Evolutionary conservation across 176 grass and related monocot genomes (phyloP).

Genomic region (Tillandsia leiboldiana): DNA sequence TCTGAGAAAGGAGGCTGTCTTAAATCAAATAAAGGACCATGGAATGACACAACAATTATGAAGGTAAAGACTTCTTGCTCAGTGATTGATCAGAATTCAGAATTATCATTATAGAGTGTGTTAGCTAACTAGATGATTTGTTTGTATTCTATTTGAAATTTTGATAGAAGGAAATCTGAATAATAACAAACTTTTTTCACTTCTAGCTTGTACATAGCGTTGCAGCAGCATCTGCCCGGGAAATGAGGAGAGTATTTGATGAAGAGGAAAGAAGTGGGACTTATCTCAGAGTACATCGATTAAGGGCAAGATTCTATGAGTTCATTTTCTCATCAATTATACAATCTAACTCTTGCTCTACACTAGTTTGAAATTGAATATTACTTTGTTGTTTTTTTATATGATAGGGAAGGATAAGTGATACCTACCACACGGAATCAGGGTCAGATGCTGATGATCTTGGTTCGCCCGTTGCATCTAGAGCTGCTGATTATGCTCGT

Average conservation of each 20-base stretch:
- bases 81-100: not conserved
- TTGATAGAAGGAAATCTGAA: constrained; percentile 1
- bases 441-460: constrained; percentile 74
- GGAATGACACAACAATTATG: constrained; percentile 82
- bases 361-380: constrained; percentile 26
- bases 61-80: constrained; percentile 37
- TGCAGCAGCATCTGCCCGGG: constrained; percentile 44
- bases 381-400: constrained; percentile 26
- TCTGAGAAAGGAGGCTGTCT: constrained; percentile 72
- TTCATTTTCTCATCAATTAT: constrained; percentile 4
- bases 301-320: constrained; percentile 50
- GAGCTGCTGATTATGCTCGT: constrained; percentile 57
- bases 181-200: constrained; percentile 12
- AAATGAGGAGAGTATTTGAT: constrained; percentile 53
- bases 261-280: constrained; percentile 51
- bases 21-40: constrained; percentile 86
- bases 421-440: constrained; percentile 79
- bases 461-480: constrained; percentile 18
- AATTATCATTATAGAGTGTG: not conserved
- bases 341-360: constrained; percentile 2
- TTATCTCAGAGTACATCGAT: constrained; percentile 53
- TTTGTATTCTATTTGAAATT: not conserved
- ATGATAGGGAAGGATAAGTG: constrained; percentile 56
- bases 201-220: constrained; percentile 68
- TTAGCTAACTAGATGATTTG: not conserved